Percentiles rank a stretch among this genome's conserved stretches.
Conservation (phyloP, 139 green algal genomes). For the Deuterostichococcus epilithicus region DNA sequence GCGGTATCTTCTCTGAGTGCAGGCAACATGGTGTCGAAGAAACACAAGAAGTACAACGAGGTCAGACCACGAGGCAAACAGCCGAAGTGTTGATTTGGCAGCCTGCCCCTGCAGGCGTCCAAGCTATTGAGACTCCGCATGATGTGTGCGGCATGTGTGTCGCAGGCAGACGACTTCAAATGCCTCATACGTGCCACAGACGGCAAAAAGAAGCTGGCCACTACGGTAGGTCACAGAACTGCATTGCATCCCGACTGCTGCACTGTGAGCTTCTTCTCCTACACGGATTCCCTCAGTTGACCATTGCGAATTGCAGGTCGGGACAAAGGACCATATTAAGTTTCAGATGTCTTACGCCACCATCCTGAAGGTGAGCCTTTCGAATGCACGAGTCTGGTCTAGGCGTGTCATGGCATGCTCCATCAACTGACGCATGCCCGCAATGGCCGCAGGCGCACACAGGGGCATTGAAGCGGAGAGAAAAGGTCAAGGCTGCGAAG, state of each 20-base stretch:
- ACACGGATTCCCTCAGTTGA: not conserved
- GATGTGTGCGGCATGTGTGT: not conserved
- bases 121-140: too few species aligned
- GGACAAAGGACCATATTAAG: constrained; percentile 37
- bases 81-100: too few species aligned
- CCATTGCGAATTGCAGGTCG: constrained; percentile 6
- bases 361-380: constrained; percentile 53
- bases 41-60: constrained; percentile 18
- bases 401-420: too few species aligned
- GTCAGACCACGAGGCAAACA: not conserved
- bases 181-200: constrained; percentile 76
- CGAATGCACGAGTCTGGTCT: too few species aligned
- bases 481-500: not conserved
- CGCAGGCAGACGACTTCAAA: constrained; percentile 39
- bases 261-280: not conserved
- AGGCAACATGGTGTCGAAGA: constrained; percentile 41
- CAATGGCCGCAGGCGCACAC: not conserved
- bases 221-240: constrained; percentile 27
- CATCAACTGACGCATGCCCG: too few species aligned
- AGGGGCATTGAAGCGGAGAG: not conserved
- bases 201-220: constrained; percentile 77
- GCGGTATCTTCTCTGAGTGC: not conserved
- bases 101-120: too few species aligned
- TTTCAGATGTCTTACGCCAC: constrained; percentile 61
- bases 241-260: not conserved